Conservation (phyloP, 1,139 yeast species). For the Saccharomyces hybrid region DNA sequence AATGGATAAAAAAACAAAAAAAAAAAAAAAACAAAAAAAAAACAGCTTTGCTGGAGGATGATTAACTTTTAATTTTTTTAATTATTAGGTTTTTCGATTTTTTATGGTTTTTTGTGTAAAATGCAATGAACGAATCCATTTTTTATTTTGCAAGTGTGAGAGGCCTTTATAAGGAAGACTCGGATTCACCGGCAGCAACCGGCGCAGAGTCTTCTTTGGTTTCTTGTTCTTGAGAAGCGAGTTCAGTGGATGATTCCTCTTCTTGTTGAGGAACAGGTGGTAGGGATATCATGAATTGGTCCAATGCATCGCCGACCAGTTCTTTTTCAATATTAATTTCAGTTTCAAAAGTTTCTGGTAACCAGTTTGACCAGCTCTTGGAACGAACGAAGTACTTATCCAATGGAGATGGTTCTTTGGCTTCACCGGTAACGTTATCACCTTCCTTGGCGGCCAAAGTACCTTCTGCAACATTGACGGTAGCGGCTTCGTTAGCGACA, state of each 20-base stretch:
- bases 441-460: conserved; percentile 5
- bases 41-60: not conserved
- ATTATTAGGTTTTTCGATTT: not conserved
- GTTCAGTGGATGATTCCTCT: not conserved
- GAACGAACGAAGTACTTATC: conserved; percentile 26
- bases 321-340: conserved; percentile 22
- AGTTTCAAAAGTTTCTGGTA: conserved; percentile 15
- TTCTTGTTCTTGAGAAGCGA: not conserved
- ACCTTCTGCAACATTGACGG: conserved; percentile 28
- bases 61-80: not conserved
- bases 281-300: conserved; percentile 18
- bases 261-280: conserved; percentile 9
- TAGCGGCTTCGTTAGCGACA: conserved; percentile 25
- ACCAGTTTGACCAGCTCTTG: conserved; percentile 23
- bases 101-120: not conserved
- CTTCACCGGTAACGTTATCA: conserved; percentile 7
- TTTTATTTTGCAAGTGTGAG: not conserved
- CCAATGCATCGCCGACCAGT: conserved; percentile 19
- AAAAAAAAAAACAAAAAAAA: not conserved
- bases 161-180: conserved; percentile 1
- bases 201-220: conserved; percentile 2
- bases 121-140: conserved; percentile 1
- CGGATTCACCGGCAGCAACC: conserved; percentile 3
- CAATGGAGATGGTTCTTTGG: conserved; percentile 10
- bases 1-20: not conserved